Conservation (phyloP, 192 early-diverging fungal species). For the Coemansia nantahalensis region DNA sequence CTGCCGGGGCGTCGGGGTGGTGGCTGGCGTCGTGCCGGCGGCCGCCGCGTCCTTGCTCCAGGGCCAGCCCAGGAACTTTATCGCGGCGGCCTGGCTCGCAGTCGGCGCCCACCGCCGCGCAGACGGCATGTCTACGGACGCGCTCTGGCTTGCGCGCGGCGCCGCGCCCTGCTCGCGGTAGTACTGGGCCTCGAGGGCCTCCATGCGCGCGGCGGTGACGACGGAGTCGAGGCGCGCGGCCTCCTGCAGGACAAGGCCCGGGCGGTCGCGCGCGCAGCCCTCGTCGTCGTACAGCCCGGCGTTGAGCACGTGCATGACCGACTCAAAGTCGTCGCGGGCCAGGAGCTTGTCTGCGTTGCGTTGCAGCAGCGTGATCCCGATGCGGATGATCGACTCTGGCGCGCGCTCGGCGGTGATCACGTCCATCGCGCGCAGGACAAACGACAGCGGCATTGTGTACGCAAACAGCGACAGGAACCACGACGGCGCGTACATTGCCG, state of each 20-base stretch:
- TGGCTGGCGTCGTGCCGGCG: neutral
- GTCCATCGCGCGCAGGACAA: slow-evolving; percentile 92
- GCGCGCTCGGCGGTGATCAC: slow-evolving; percentile 88
- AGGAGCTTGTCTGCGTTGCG: slow-evolving; percentile 72
- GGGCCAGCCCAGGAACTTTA: slow-evolving; percentile 45
- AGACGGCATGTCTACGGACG: neutral
- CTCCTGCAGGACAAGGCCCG: slow-evolving; percentile 67
- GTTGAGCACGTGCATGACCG: slow-evolving; percentile 78
- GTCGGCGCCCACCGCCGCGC: neutral
- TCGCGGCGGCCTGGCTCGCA: slow-evolving; percentile 13
- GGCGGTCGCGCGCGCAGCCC: slow-evolving; percentile 49
- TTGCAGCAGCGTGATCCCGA: slow-evolving; percentile 84
- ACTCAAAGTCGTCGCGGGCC: slow-evolving; percentile 75
- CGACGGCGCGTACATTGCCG: slow-evolving; percentile 91
- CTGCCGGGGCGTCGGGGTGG: neutral
- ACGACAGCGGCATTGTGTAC: slow-evolving; percentile 86
- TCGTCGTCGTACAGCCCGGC: slow-evolving; percentile 81
- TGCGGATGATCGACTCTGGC: slow-evolving; percentile 84
- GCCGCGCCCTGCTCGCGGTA: slow-evolving; percentile 22
- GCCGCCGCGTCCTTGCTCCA: slow-evolving; percentile 28
- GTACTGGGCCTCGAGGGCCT: slow-evolving; percentile 57
- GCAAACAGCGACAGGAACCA: slow-evolving; percentile 99
- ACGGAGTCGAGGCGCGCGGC: slow-evolving; percentile 66
- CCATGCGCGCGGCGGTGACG: slow-evolving; percentile 70
- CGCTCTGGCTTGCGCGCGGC: slow-evolving; percentile 9